Evolutionary conservation across 352 stramenopile genomes (phyloP), one percentile per base, ranked within the genome.

Genomic region (Phytopythium montanum): DNA sequence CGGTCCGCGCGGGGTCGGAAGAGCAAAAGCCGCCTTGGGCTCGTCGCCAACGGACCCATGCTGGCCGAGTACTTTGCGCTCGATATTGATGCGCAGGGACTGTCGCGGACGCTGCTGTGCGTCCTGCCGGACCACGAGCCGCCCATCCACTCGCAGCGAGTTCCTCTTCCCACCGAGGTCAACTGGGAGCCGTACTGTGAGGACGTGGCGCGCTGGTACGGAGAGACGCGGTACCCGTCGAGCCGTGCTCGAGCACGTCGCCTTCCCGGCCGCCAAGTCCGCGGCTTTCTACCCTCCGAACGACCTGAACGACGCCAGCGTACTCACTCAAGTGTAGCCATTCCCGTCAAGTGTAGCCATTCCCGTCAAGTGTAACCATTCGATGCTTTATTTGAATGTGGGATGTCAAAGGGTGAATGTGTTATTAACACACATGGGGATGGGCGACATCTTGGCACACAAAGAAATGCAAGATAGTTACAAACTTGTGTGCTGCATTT

Each of bases 11-110:
- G n/a, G n/a, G n/a, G n/a, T n/a, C n/a, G n/a, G n/a, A n/a, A n/a
- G n/a, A n/a, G n/a, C n/a, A n/a, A n/a, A n/a, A n/a, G n/a, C n/a
- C n/a, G n/a, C n/a, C n/a, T n/a, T n/a, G n/a, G n/a, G 45, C 66
- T 99, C 39, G 72, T 84, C 29, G 68, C 94, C 7, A 96, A 98
- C 60, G 84, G 85, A 0, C 81, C 84, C 3, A 98, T 99, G 95
- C 75, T 99, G 33, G 81, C 94, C 61, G 96, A 99, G 67, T 99
- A 99, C 68, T 99, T 99, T 77, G 84, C 80, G 0, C 86, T 99
- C 39, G 79, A 92, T 59, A 91, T 99, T 64, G 74, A 92, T 51
- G 67, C 77, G 18, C 33, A 82, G 45, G 81, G 92, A 25, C 65
- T 91, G 60, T 62, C 99, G 28, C 85, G 74, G 5, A 82, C 81